Evolutionary conservation across 1,284 basidiomycete genomes (phyloP).

Genomic region (Laetiporus sulphureus): DNA sequence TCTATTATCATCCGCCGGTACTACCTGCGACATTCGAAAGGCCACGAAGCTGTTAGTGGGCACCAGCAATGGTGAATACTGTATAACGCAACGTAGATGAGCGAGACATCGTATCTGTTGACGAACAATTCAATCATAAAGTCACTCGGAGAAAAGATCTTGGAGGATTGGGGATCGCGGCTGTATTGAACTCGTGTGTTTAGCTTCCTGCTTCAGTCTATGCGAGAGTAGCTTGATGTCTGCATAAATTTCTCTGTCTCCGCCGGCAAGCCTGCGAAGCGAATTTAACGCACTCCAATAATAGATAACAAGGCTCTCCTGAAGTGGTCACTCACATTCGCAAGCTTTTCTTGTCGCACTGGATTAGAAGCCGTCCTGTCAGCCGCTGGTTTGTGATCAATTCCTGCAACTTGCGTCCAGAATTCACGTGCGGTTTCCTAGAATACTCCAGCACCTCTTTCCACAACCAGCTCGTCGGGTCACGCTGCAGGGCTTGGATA

Average conservation of each 20-base stretch:
- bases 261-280: not conserved
- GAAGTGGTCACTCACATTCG: not conserved
- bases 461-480: constrained; percentile 1
- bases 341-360: not conserved
- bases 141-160: not conserved
- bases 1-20: too few species aligned
- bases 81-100: too few species aligned
- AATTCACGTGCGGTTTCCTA: not conserved
- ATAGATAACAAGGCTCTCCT: not conserved
- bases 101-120: not conserved
- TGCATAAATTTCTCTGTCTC: not conserved
- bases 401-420: not conserved
- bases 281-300: not conserved
- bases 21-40: too few species aligned
- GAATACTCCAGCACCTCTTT: not conserved
- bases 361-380: not conserved
- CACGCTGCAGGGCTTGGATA: too few species aligned
- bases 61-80: too few species aligned
- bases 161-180: not conserved
- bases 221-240: not conserved
- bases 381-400: not conserved
- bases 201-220: not conserved
- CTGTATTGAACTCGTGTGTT: not conserved
- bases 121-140: not conserved
- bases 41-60: too few species aligned